Evolutionary conservation across 306 rosid genomes (phyloP), one percentile per base, ranked within the genome.

Genomic region (Gleditsia sinensis): DNA sequence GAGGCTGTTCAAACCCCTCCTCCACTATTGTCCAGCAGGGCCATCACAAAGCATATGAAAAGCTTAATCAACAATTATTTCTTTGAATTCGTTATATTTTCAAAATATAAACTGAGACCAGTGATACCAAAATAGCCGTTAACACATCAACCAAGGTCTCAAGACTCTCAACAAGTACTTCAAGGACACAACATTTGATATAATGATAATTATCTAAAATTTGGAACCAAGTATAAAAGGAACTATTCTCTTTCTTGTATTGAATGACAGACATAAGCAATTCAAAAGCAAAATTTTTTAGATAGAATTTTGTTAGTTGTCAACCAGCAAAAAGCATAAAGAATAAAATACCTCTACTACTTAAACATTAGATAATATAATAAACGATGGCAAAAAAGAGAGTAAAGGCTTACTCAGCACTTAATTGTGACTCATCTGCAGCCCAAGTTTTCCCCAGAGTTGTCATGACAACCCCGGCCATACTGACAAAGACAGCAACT

Each of bases 401-500:
- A 75, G 71, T 32, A 37, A 80, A 27, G 46, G 78, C 92, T 70
- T 84, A 90, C 90, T 46, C 62, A 50, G 87, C 64, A 72, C 83
- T 80, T 43, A 42, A 62, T 50, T 83, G 72, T 7, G 92, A 82
- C 4, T 90, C 96, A 71, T 90, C 92, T 2, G 86, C 12, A 16
- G 92, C 96, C 96, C 96, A 90, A 2, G 92, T 90, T 88, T 90
- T 90, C 55, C 96, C 96, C 68, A 90, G 56, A 66, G 96, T 86
- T 59, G 96, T 87, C 96, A 90, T 87, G 27, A 65, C 84, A 53
- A 90, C 96, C 76, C 96, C 96, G 8, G 92, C 86, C 90, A 90
- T 87, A 83, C 96, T 86, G 75, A 87, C 92, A 76, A 87, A 90
- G 50, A 90, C 96, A 63, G 96, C 96, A 64, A 82, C 84, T n/a